Evolutionary conservation across 352 stramenopile species (phyloP), one percentile per base, ranked within the genome.

Genomic region (Halophytophthora batemanensis): DNA sequence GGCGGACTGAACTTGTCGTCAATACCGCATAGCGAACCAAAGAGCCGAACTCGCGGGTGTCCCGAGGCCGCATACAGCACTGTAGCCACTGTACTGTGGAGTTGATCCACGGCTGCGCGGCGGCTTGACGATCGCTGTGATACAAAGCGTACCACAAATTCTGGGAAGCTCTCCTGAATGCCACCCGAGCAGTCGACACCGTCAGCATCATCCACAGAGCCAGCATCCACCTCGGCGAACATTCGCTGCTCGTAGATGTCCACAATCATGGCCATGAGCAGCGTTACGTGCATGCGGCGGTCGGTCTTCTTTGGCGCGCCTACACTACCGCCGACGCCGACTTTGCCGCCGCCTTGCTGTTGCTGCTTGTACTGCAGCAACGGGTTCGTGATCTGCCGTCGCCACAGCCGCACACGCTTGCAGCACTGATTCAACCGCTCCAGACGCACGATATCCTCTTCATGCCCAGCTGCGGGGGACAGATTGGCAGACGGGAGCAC

Each of bases 351-450:
- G 14, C 51, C 49, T 10, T 70, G 53, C 14, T 81, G 64, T 28
- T 82, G 71, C 25, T 73, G 54, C 47, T 77, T 83, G 69, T 82
- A 88, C 31, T 74, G 61, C 42, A 87, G 46, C 21, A 93, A 48
- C 19, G 82, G 82, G 38, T 93, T 93, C 0, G 69, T 66, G 34
- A 77, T 66, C 31, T 86, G 69, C 11, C 71, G 63, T 19, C 69
- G 51, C 82, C 82, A 93, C 15, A 87, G 58, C 12, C 77, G 75
- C 18, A 93, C 82, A 8, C 82, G 82, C 45, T 88, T 88, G 61
- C 77, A 90, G 61, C 79, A 89, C 45, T 90, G 75, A 6, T 52
- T 73, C 22, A 90, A 35, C 13, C 79, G 62, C 46, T 90, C 76
- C 6, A 59, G 45, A 2, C 69, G 78, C 37, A 87, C 73, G 35